phyloP scores from a whole-genome alignment of 768 basidiomycete genomes.

The Serpula lacrymans region DNA sequence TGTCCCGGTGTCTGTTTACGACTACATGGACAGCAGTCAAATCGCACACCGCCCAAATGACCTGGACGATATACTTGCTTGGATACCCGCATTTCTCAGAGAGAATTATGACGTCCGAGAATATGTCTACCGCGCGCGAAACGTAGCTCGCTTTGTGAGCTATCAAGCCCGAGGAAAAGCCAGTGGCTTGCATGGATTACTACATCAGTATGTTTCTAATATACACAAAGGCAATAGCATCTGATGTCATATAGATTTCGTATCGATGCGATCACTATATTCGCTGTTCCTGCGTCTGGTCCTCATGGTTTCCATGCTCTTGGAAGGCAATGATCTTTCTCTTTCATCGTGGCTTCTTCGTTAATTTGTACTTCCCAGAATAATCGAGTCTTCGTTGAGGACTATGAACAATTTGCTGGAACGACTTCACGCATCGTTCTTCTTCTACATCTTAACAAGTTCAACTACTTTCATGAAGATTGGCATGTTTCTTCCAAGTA shows the following conservation, averaged over 20 bases:
- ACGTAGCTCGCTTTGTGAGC: slow-evolving; percentile 64
- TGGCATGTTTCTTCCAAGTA: slow-evolving; percentile 86
- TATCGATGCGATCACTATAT: slow-evolving; percentile 92
- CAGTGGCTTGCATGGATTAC: slow-evolving; percentile 87
- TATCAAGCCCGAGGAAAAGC: slow-evolving; percentile 78
- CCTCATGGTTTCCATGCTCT: slow-evolving; percentile 96
- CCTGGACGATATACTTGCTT: slow-evolving; percentile 33
- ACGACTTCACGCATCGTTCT: slow-evolving; percentile 95
- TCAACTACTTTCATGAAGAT: slow-evolving; percentile 79
- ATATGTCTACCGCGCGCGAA: slow-evolving; percentile 58
- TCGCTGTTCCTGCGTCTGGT: slow-evolving; percentile 80
- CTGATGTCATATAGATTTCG: slow-evolving; percentile 60
- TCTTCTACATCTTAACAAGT: slow-evolving; percentile 74
- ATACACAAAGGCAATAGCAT: background rate
- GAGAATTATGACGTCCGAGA: slow-evolving; percentile 42
- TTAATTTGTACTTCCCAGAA: slow-evolving; percentile 36
- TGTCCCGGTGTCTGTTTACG: slow-evolving; percentile 78
- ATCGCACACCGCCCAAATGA: slow-evolving; percentile 26
- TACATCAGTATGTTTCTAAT: slow-evolving; percentile 62
- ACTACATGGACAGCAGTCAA: slow-evolving; percentile 58
- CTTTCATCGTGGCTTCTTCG: background rate
- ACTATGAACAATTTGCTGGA: slow-evolving; percentile 94
- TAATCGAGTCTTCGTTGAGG: slow-evolving; percentile 83
- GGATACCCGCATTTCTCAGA: slow-evolving; percentile 45
- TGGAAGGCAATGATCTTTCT: slow-evolving; percentile 59